phyloP scores from a whole-genome alignment of 2,329 filamentous ascomycete species.

The Aphanocladium album region DNA sequence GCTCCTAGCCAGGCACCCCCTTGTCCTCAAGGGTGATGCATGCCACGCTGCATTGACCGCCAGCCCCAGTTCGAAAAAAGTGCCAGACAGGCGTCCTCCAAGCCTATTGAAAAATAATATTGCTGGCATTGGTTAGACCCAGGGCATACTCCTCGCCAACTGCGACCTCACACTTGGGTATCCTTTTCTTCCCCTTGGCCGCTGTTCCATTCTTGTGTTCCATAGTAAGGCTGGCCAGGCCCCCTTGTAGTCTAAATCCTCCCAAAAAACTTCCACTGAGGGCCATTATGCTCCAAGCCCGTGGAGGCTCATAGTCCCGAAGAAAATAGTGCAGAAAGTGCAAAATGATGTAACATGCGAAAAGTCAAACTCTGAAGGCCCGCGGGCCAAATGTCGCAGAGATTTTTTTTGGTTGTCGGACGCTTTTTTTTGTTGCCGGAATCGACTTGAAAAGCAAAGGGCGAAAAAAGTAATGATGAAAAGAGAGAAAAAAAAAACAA shows the following conservation, averaged over 20 bases:
- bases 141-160: background rate
- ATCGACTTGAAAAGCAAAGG: conserved; percentile 9
- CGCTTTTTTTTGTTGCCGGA: conserved; percentile 28
- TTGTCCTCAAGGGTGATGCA: conserved; percentile 4
- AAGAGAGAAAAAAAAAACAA: conserved; percentile 27
- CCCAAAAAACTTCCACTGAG: conserved; percentile 12
- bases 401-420: conserved; percentile 35
- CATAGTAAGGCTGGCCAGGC: conserved; percentile 24
- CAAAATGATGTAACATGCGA: conserved; percentile 21
- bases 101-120: conserved; percentile 2
- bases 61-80: conserved; percentile 1
- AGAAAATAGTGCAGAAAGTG: conserved; percentile 16
- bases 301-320: conserved; percentile 10
- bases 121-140: background rate
- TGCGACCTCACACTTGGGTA: conserved; percentile 11
- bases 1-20: conserved; percentile 1
- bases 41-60: conserved; percentile 9
- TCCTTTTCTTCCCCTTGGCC: conserved; percentile 18
- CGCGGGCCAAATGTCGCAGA: conserved; percentile 22
- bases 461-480: conserved; percentile 26
- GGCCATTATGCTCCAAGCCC: conserved; percentile 17
- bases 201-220: conserved; percentile 30
- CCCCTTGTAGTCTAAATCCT: conserved; percentile 24
- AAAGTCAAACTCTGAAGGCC: conserved; percentile 29
- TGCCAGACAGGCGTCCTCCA: conserved; percentile 3